Evolutionary conservation across 345 rosid species (phyloP).

Genomic region (Isatis tinctoria): DNA sequence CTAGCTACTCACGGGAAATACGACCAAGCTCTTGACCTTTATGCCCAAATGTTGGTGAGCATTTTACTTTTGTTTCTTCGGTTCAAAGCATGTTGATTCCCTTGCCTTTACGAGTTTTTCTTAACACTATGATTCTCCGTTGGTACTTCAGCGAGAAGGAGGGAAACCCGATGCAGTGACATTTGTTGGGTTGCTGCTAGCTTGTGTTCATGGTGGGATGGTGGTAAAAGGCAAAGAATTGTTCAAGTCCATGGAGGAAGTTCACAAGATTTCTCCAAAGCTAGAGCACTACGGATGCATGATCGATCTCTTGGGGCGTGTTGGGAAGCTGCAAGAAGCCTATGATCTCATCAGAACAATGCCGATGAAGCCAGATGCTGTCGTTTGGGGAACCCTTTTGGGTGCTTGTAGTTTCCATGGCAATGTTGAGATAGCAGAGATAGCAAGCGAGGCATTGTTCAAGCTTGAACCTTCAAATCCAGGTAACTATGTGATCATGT

Average conservation of each 20-base stretch:
- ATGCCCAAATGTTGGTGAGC: slow-evolving; percentile 63
- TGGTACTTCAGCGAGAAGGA: slow-evolving; percentile 43
- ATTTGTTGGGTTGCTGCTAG: slow-evolving; percentile 68
- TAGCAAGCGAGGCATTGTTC: slow-evolving; percentile 56
- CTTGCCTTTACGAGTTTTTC: background rate
- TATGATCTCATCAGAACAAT: slow-evolving; percentile 51
- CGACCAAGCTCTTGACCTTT: slow-evolving; percentile 52
- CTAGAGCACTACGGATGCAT: slow-evolving; percentile 84
- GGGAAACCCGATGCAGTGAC: slow-evolving; percentile 65
- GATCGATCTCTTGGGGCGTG: slow-evolving; percentile 84
- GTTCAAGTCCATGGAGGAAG: slow-evolving; percentile 51
- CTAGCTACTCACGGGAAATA: slow-evolving; percentile 70
- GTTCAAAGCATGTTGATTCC: background rate
- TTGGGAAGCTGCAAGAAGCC: slow-evolving; percentile 66
- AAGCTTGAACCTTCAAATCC: slow-evolving; percentile 78
- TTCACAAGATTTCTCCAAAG: slow-evolving; percentile 44
- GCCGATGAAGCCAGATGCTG: slow-evolving; percentile 82
- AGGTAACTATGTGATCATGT: slow-evolving; percentile 68
- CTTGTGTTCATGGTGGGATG: slow-evolving; percentile 85
- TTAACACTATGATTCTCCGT: background rate
- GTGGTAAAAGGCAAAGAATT: slow-evolving; percentile 45
- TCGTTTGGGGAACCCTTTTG: slow-evolving; percentile 72
- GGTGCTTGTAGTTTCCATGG: slow-evolving; percentile 80
- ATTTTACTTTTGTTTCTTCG: background rate
- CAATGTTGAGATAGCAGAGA: slow-evolving; percentile 61